A percentile compares a stretch with the other conserved stretches of the same genome.
phyloP scores from a whole-genome alignment of 2,329 filamentous ascomycete species.

The Teratosphaeria nubilosa region DNA sequence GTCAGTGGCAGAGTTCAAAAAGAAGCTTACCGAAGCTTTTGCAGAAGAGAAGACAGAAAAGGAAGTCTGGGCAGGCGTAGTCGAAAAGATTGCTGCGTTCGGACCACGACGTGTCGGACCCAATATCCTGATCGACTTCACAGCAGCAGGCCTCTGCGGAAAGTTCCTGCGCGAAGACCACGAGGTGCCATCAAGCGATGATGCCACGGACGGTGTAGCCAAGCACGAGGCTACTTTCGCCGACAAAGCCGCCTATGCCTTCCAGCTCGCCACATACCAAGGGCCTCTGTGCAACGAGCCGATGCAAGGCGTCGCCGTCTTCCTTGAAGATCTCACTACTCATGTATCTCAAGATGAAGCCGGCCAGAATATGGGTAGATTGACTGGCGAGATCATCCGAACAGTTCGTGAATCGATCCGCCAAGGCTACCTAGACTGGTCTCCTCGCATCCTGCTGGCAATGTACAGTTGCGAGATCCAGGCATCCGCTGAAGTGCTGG shows the following conservation, averaged over 20 bases:
- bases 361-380: constrained; percentile 59
- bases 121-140: constrained; percentile 81
- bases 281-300: constrained; percentile 89
- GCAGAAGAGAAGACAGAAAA: constrained; percentile 61
- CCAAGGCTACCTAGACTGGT: constrained; percentile 88
- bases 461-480: constrained; percentile 99
- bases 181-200: constrained; percentile 6
- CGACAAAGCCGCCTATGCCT: constrained; percentile 87
- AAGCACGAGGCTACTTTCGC: constrained; percentile 43
- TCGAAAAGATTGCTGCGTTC: constrained; percentile 80
- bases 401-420: constrained; percentile 75
- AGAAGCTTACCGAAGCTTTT: constrained; percentile 58
- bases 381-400: constrained; percentile 90
- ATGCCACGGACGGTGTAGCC: constrained; percentile 1
- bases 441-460: constrained; percentile 82
- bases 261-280: constrained; percentile 82
- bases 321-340: constrained; percentile 69
- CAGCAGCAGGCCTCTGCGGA: constrained; percentile 58
- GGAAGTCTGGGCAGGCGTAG: constrained; percentile 65
- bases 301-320: constrained; percentile 83
- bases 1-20: constrained; percentile 65
- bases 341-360: constrained; percentile 42
- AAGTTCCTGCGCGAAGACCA: constrained; percentile 38
- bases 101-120: constrained; percentile 76
- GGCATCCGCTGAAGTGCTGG: constrained; percentile 85